Conservation (phyloP, 75 land plant species). For the Pinus albicaulis region DNA sequence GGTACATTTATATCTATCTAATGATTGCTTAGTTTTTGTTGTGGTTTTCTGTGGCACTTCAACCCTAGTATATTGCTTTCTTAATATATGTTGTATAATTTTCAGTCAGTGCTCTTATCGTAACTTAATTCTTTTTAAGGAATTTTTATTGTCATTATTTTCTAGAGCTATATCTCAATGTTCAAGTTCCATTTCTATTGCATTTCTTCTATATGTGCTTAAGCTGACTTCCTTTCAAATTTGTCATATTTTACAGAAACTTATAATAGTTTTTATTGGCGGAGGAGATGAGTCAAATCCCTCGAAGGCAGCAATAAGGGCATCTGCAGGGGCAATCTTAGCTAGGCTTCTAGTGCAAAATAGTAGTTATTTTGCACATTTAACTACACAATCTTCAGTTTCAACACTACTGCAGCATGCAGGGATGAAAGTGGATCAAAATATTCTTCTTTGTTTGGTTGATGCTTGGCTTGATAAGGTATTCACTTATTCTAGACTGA, state of each 20-base stretch:
- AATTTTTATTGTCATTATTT: not conserved
- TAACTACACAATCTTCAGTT: slow-evolving; percentile 77
- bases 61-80: no score
- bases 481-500: not conserved
- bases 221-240: not conserved
- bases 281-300: slow-evolving; percentile 85
- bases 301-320: slow-evolving; percentile 64
- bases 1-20: slow-evolving; percentile 37
- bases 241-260: slow-evolving; percentile 50
- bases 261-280: slow-evolving; percentile 62
- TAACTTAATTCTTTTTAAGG: not conserved
- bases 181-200: not conserved
- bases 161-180: not conserved
- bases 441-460: slow-evolving; percentile 72
- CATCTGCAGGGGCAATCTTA: slow-evolving; percentile 86
- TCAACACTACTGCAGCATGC: slow-evolving; percentile 52
- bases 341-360: slow-evolving; percentile 94
- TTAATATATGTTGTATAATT: not conserved
- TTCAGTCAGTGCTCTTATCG: no score
- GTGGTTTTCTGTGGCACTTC: no score
- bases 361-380: slow-evolving; percentile 79
- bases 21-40: not conserved
- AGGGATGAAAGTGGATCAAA: slow-evolving; percentile 50
- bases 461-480: slow-evolving; percentile 99
- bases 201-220: not conserved